Evolutionary conservation across 2,329 filamentous ascomycete species (phyloP).

Genomic region (Xylaria sp.): DNA sequence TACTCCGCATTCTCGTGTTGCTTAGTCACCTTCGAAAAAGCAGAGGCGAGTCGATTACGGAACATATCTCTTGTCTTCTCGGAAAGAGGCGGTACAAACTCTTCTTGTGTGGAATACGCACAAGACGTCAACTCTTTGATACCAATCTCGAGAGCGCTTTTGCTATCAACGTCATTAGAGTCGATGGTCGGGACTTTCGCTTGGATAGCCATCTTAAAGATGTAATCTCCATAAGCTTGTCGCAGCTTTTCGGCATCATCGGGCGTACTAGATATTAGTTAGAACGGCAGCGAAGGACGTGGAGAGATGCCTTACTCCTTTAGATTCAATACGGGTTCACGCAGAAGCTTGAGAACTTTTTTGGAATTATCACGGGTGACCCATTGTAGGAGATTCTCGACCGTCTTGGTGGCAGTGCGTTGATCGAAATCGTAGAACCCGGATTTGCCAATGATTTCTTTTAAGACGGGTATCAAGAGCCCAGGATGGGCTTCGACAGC

Average conservation of each 20-base stretch:
- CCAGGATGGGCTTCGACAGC: slow-evolving; percentile 66
- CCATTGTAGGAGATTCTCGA: slow-evolving; percentile 73
- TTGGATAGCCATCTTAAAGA: slow-evolving; percentile 57
- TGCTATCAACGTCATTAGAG: slow-evolving; percentile 39
- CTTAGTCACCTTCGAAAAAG: slow-evolving; percentile 62
- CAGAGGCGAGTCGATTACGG: slow-evolving; percentile 61
- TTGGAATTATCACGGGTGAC: slow-evolving; percentile 63
- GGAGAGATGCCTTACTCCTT: slow-evolving; percentile 40
- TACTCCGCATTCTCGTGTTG: slow-evolving; percentile 58
- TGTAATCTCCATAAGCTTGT: slow-evolving; percentile 59
- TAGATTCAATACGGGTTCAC: slow-evolving; percentile 48
- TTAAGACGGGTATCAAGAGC: slow-evolving; percentile 65
- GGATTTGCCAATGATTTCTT: slow-evolving; percentile 70
- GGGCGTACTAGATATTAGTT: slow-evolving; percentile 38
- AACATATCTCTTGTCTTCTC: slow-evolving; percentile 61
- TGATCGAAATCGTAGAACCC: slow-evolving; percentile 84
- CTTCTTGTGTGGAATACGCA: slow-evolving; percentile 57
- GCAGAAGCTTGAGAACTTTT: slow-evolving; percentile 54
- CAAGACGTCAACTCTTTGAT: slow-evolving; percentile 60
- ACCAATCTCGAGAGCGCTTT: slow-evolving; percentile 49
- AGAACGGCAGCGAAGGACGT: slow-evolving; percentile 35
- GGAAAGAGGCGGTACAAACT: slow-evolving; percentile 52
- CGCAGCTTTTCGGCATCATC: slow-evolving; percentile 50
- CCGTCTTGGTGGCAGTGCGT: slow-evolving; percentile 81
- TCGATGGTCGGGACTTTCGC: slow-evolving; percentile 39